Evolutionary conservation across 73 alveolate species (phyloP).

Genomic region (Breviolum minutum): DNA sequence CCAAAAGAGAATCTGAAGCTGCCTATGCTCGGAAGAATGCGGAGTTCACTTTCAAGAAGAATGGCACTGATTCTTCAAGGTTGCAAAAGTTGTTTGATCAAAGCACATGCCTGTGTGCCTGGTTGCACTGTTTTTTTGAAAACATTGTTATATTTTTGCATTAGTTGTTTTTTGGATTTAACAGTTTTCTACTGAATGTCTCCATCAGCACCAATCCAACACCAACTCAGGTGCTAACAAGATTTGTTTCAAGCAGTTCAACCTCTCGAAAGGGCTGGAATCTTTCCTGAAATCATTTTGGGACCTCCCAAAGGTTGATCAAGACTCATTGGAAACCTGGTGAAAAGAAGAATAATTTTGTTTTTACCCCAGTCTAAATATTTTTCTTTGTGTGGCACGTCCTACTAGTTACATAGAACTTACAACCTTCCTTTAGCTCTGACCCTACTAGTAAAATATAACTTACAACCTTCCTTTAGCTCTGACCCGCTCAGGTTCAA

Average conservation of each 20-base stretch:
- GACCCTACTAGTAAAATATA: background rate
- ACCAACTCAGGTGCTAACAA: conserved; percentile 14
- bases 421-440: too few relatives aligned
- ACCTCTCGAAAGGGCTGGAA: background rate
- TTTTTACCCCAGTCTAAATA: too few relatives aligned
- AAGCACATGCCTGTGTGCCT: background rate
- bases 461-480: too few relatives aligned
- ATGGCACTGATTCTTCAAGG: background rate
- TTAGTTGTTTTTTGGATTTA: too few relatives aligned
- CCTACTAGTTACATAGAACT: too few relatives aligned
- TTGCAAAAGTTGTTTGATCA: background rate
- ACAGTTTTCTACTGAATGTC: too few relatives aligned
- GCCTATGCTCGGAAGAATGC: background rate
- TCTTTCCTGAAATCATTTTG: background rate
- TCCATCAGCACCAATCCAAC: too few relatives aligned
- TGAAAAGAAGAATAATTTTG: too few relatives aligned
- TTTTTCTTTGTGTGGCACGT: too few relatives aligned
- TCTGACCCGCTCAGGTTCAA: background rate
- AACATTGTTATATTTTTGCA: too few relatives aligned
- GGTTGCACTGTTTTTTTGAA: too few relatives aligned
- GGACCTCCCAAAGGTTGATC: background rate
- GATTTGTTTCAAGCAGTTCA: background rate
- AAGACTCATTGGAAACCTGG: background rate
- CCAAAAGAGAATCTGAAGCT: background rate
- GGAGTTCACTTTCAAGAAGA: background rate